These are phyloP conservation scores for Botrytis paeoniae DNA, from an alignment of 2,329 filamentous ascomycete species.

Conservation along the genomic window DNA sequence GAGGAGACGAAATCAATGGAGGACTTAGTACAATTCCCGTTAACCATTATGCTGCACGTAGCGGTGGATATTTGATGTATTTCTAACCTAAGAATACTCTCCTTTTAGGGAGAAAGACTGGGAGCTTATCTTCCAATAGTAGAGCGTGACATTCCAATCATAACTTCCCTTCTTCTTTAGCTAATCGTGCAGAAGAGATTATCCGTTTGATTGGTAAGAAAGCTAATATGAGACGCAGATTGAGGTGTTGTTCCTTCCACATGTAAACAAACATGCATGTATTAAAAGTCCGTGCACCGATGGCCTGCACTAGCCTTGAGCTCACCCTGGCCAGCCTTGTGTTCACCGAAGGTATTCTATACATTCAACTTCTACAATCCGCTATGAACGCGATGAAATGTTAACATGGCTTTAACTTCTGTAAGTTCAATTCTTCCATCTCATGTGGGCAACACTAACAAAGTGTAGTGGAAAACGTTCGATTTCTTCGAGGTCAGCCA, in stretches of 20 bases:
- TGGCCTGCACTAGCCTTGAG: slow-evolving; percentile 17
- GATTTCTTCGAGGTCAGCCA: slow-evolving; percentile 97
- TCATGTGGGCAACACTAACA: slow-evolving; percentile 11
- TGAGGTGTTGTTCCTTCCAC: not conserved
- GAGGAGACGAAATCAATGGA: not conserved
- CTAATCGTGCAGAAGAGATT: not conserved
- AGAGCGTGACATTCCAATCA: not conserved
- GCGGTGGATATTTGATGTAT: not conserved
- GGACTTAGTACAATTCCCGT: too few species aligned
- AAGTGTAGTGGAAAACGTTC: slow-evolving; percentile 86
- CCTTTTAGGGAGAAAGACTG: not conserved
- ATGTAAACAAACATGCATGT: not conserved
- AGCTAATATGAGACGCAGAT: not conserved
- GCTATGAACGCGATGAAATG: slow-evolving; percentile 15
- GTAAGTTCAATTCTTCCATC: slow-evolving; percentile 16
- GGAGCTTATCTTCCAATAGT: not conserved
- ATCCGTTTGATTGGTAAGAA: not conserved
- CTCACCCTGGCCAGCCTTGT: slow-evolving; percentile 15
- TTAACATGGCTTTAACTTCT: slow-evolving; percentile 33
- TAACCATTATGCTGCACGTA: not conserved
- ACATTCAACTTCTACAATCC: not conserved
- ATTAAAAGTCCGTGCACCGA: slow-evolving; percentile 7
- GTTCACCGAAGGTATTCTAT: not conserved
- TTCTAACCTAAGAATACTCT: too few species aligned
- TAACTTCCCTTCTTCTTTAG: not conserved